These are phyloP conservation scores for Tetracentron sinense DNA, from an alignment of 164 flowering plant genomes.

Conservation along the genomic window DNA sequence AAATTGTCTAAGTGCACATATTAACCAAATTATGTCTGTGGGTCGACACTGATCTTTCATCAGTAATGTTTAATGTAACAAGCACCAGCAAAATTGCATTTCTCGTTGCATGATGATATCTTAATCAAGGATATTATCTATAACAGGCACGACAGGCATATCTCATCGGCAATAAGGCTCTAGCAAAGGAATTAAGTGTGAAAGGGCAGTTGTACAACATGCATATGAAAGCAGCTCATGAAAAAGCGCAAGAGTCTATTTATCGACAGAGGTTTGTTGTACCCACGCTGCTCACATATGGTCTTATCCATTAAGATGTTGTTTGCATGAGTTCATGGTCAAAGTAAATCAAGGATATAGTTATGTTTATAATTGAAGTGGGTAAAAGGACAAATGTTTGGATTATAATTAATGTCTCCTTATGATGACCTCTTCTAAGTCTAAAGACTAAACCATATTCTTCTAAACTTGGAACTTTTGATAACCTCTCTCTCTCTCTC, in stretches of 20 bases:
- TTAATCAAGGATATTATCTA: neutral
- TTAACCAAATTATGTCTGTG: neutral
- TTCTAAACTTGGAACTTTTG: too few relatives aligned
- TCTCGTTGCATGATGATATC: neutral
- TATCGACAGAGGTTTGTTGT: conserved; percentile 83
- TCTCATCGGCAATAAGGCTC: conserved; percentile 80
- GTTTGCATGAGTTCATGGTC: too few relatives aligned
- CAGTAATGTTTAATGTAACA: too few relatives aligned
- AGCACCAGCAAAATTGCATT: neutral
- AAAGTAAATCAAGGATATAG: too few relatives aligned
- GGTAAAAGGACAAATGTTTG: too few relatives aligned
- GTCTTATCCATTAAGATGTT: too few relatives aligned
- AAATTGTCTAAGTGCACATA: neutral
- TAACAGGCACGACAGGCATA: conserved; percentile 89
- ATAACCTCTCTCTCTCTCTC: too few relatives aligned
- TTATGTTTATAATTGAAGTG: too few relatives aligned
- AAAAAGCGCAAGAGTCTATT: conserved; percentile 87
- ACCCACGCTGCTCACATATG: neutral
- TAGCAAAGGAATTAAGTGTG: conserved; percentile 87
- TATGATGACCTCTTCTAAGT: too few relatives aligned
- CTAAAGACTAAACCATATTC: too few relatives aligned
- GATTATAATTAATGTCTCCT: too few relatives aligned
- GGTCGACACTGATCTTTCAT: too few relatives aligned
- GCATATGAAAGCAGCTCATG: conserved; percentile 98
- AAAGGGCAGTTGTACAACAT: conserved; percentile 87